Percentiles rank a stretch among this genome's conserved stretches.
Evolutionary conservation across 306 rosid species (phyloP).

Genomic region (Casuarina cunninghamiana): DNA sequence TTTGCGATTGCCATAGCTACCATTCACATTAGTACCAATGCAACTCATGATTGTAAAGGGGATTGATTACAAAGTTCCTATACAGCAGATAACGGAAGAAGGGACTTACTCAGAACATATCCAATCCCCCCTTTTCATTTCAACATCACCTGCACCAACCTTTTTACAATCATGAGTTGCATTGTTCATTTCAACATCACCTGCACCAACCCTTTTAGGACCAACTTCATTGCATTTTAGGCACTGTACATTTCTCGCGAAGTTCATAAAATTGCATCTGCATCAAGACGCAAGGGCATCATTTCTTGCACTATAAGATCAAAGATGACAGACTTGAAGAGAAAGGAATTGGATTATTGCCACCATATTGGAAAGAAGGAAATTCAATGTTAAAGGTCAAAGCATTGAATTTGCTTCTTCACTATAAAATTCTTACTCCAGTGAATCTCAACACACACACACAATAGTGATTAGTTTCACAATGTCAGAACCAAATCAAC

Average conservation of each 20-base stretch:
- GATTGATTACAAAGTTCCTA: conserved; percentile 1
- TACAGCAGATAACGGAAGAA: conserved; percentile 10
- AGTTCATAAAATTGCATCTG: conserved; percentile 88
- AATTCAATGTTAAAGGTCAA: neutral
- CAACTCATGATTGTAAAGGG: neutral
- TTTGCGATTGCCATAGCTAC: neutral
- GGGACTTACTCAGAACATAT: conserved; percentile 67
- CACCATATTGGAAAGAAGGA: neutral
- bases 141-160: conserved; percentile 24
- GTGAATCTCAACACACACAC: neutral
- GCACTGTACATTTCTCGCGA: conserved; percentile 61
- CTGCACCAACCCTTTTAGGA: conserved; percentile 41
- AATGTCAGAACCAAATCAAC: too few species aligned
- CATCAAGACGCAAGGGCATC: conserved; percentile 26
- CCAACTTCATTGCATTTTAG: conserved; percentile 57
- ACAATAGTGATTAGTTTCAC: too few species aligned
- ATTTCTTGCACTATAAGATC: conserved; percentile 13
- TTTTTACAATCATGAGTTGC: conserved; percentile 13
- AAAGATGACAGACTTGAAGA: conserved; percentile 18
- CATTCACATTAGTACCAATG: neutral
- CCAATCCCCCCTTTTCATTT: conserved; percentile 88
- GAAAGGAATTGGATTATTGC: conserved; percentile 10
- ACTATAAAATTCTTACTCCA: neutral
- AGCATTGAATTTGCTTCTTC: neutral
- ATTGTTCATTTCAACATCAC: neutral